A percentile compares a stretch with the other conserved stretches of the same genome.
These are phyloP conservation scores for Ilex asprella DNA, from an alignment of 257 asterid species.

Conservation along the genomic window DNA sequence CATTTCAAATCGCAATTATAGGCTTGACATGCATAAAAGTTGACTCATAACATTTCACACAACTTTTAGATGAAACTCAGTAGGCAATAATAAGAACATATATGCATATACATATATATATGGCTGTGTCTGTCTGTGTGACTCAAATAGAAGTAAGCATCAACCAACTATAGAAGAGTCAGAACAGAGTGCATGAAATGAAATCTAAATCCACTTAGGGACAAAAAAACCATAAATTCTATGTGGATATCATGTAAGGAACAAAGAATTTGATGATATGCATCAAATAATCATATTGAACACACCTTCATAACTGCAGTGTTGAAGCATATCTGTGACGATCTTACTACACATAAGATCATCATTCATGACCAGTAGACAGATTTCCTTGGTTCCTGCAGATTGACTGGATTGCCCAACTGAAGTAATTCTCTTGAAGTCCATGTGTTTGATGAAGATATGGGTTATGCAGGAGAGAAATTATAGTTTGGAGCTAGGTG, in stretches of 20 bases:
- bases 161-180: too few relatives aligned
- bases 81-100: too few relatives aligned
- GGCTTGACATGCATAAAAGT: too few relatives aligned
- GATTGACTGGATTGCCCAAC: conserved; percentile 18
- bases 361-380: conserved; percentile 43
- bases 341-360: conserved; percentile 34
- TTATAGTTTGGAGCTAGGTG: neutral
- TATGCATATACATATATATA: too few relatives aligned
- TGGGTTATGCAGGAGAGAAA: neutral
- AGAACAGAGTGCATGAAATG: too few relatives aligned
- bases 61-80: too few relatives aligned
- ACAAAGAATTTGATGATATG: neutral
- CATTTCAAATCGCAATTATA: neutral
- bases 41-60: too few relatives aligned
- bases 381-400: conserved; percentile 31
- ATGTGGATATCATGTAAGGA: too few relatives aligned
- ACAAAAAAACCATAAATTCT: too few relatives aligned
- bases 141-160: too few relatives aligned
- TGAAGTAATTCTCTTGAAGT: conserved; percentile 16
- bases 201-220: too few relatives aligned
- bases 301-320: conserved; percentile 50
- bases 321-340: conserved; percentile 40
- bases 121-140: too few relatives aligned
- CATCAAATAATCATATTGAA: neutral
- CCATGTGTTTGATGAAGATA: conserved; percentile 14